Evolutionary conservation across 1,139 yeast species (phyloP).

Genomic region (Diutina ranongensis): DNA sequence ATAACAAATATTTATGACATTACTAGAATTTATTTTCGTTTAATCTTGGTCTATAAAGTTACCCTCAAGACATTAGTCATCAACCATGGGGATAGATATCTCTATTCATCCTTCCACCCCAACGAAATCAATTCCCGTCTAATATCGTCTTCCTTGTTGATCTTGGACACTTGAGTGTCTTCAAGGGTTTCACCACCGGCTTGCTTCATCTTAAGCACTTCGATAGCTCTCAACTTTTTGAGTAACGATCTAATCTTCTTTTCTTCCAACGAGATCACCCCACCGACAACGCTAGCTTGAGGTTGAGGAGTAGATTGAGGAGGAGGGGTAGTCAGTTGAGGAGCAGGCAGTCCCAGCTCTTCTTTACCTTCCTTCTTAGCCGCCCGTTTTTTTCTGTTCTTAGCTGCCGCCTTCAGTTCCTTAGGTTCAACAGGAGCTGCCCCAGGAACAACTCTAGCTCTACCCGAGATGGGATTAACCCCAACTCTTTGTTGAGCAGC

Average conservation of each 20-base stretch:
- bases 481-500: conserved; percentile 6
- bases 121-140: conserved; percentile 58
- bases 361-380: conserved; percentile 34
- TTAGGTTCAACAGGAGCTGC: conserved; percentile 30
- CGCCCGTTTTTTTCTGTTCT: conserved; percentile 73
- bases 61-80: not conserved
- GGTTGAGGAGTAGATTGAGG: not conserved
- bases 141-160: conserved; percentile 73
- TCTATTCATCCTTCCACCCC: conserved; percentile 45
- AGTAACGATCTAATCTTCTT: conserved; percentile 83
- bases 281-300: conserved; percentile 22
- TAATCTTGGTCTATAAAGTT: not conserved
- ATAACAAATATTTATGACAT: too few relatives aligned
- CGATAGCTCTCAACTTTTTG: conserved; percentile 91
- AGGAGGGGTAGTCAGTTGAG: not conserved
- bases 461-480: not conserved
- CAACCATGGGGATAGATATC: not conserved
- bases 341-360: not conserved
- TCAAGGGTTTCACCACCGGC: conserved; percentile 78
- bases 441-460: conserved; percentile 22
- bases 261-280: conserved; percentile 65
- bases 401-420: conserved; percentile 55
- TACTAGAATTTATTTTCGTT: too few relatives aligned
- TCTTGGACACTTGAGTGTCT: conserved; percentile 86
- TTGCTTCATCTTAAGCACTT: conserved; percentile 76